Conservation (phyloP, 2,329 filamentous ascomycete genomes). For the Clonostachys rosea region DNA sequence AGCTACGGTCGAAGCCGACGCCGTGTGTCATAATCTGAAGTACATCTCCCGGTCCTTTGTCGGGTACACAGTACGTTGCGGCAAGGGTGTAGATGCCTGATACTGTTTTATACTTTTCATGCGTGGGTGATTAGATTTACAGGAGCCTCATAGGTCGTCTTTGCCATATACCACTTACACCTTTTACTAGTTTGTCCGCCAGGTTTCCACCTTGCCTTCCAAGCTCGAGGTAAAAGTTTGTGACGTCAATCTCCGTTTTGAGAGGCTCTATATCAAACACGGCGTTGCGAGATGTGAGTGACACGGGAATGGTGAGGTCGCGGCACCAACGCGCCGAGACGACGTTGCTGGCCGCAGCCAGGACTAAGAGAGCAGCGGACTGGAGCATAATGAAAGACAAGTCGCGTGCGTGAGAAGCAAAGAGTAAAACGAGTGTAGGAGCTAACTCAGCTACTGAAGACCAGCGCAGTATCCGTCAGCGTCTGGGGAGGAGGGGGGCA, state of each 20-base stretch:
- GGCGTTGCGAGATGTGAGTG: slow-evolving; percentile 47
- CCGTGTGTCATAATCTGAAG: slow-evolving; percentile 36
- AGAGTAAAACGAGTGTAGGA: too few relatives aligned
- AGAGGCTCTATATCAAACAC: slow-evolving; percentile 45
- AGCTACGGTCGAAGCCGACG: slow-evolving; percentile 37
- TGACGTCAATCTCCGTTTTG: slow-evolving; percentile 49
- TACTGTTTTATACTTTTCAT: slow-evolving; percentile 37
- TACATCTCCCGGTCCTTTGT: slow-evolving; percentile 27
- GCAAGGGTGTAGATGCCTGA: slow-evolving; percentile 51
- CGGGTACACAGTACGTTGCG: slow-evolving; percentile 57
- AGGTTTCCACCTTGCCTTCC: slow-evolving; percentile 45
- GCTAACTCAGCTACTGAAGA: too few relatives aligned
- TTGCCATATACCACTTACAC: slow-evolving; percentile 20
- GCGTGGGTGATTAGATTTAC: not conserved
- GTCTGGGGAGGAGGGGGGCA: too few relatives aligned
- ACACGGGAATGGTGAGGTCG: slow-evolving; percentile 51
- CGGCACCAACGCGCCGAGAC: slow-evolving; percentile 28
- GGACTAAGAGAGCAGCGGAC: slow-evolving; percentile 1
- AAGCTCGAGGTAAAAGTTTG: slow-evolving; percentile 47
- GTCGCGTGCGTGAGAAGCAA: not conserved
- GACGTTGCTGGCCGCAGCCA: slow-evolving; percentile 1
- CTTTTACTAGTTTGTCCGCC: slow-evolving; percentile 33
- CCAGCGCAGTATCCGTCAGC: too few relatives aligned
- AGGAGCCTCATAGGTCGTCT: slow-evolving; percentile 5
- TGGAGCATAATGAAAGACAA: slow-evolving; percentile 2